Evolutionary conservation across 306 rosid genomes (phyloP), one percentile per base, ranked within the genome.

Genomic region (Vicia sativa): DNA sequence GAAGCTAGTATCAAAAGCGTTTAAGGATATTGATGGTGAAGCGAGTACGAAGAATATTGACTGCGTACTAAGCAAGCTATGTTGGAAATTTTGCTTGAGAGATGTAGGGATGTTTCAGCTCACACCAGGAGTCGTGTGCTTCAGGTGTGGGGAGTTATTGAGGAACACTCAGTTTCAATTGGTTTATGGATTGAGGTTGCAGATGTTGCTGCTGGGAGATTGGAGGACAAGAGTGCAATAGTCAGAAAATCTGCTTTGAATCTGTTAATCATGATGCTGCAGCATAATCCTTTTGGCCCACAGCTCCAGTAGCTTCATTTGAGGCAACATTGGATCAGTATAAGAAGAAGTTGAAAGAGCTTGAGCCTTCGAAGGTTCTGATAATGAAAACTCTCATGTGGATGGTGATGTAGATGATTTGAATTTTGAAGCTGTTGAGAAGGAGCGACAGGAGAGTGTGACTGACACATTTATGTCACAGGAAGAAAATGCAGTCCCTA

Each of bases 151-250:
- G 71, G 98, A 92, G 68, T 82, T 92, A 49, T 90, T 35, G 98
- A 92, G 77, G 96, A 83, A 21, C 91, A 92, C 78, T 83, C 87
- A 77, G 83, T 92, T 78, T 90, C 98, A 54, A 92, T 92, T 77
- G 98, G 98, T 80, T 70, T 92, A 89, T 92, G 98, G 98, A 92
- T 87, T 70, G 88, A 92, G 75, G 87, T 92, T 73, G 96, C 96
- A 14, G 78, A 70, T 61, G 79, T 92, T 80, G 91, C 98, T 68
- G 86, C 98, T 42, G 96, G 98, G 63, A 87, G 98, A 84, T 79
- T 92, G 85, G 98, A 92, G 87, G 98, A 92, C 73, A 92, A 92
- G 89, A 77, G 91, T 85, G 96, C 98, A 71, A 84, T 92, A 11
- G 98, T 92, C 63, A 77, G 98, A 78, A 92, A 92, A 61, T 84